Conservation (phyloP, 164 flowering plant genomes). For the Dillenia turbinata region DNA sequence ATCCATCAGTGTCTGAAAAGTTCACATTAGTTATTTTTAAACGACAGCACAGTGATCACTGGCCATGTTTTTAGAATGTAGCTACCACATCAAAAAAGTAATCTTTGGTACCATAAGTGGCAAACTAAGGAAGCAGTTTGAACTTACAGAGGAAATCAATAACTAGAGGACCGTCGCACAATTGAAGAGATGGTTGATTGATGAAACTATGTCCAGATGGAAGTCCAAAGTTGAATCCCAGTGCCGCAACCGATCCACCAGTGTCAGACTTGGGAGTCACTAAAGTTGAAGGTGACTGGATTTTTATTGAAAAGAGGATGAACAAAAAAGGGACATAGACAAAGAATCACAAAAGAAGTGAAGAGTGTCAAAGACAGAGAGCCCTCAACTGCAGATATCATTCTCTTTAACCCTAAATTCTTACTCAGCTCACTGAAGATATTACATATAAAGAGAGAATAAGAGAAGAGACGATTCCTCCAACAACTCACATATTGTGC, state of each 20-base stretch:
- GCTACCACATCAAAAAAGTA: too few species aligned
- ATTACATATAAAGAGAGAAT: too few species aligned
- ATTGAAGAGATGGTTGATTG: constrained; percentile 11
- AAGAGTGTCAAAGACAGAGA: too few species aligned
- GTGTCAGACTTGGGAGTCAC: constrained; percentile 32
- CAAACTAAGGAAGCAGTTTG: background rate
- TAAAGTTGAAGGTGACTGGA: constrained; percentile 26
- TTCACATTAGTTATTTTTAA: background rate
- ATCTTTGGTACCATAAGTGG: background rate
- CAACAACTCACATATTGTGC: too few species aligned
- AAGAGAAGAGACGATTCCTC: too few species aligned
- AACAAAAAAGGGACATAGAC: too few species aligned
- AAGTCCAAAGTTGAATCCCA: constrained; percentile 8
- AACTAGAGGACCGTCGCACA: constrained; percentile 19
- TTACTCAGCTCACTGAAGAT: too few species aligned
- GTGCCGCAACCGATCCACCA: constrained; percentile 14
- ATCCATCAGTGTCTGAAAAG: constrained; percentile 27
- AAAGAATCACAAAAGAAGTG: too few species aligned
- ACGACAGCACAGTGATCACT: background rate
- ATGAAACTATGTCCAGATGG: constrained; percentile 21
- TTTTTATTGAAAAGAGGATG: too few species aligned
- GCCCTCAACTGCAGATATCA: too few species aligned
- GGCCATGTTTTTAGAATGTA: too few species aligned
- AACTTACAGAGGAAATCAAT: constrained; percentile 29
- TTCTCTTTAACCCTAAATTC: too few species aligned